These are phyloP conservation scores for Aspergillus coremiiformis DNA, from an alignment of 495 filamentous ascomycete genomes.

Conservation along the genomic window DNA sequence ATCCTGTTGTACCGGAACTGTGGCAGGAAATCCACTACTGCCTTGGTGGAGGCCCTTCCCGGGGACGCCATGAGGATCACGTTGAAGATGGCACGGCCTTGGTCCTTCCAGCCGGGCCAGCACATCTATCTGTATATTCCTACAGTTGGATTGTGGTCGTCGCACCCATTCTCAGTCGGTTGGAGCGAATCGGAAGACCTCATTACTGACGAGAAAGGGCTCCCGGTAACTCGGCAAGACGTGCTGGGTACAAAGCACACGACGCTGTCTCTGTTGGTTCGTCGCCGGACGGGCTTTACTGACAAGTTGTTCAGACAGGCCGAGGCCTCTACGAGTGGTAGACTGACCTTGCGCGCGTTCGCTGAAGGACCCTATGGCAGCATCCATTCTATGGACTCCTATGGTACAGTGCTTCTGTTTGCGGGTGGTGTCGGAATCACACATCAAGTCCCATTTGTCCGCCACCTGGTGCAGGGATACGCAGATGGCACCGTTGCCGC, in stretches of 20 bases:
- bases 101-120: constrained; percentile 73
- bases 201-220: constrained; percentile 36
- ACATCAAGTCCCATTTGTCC: constrained; percentile 84
- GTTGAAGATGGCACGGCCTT: constrained; percentile 66
- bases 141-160: constrained; percentile 68
- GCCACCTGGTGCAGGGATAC: constrained; percentile 67
- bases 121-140: constrained; percentile 84
- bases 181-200: constrained; percentile 56
- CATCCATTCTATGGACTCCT: constrained; percentile 75
- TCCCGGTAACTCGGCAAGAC: constrained; percentile 33
- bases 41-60: constrained; percentile 66
- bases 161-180: constrained; percentile 88
- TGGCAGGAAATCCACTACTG: constrained; percentile 55
- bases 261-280: constrained; percentile 70
- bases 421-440: constrained; percentile 93
- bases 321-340: constrained; percentile 28
- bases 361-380: constrained; percentile 87
- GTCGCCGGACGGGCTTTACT: constrained; percentile 82
- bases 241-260: constrained; percentile 39
- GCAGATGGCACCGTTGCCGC: constrained; percentile 69
- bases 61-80: constrained; percentile 80
- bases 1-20: constrained; percentile 67
- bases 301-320: constrained; percentile 66
- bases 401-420: constrained; percentile 83
- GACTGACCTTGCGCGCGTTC: constrained; percentile 49